Evolutionary conservation across 1,284 basidiomycete species (phyloP).

Genomic region (Anthracocystis panici-leucophaei): DNA sequence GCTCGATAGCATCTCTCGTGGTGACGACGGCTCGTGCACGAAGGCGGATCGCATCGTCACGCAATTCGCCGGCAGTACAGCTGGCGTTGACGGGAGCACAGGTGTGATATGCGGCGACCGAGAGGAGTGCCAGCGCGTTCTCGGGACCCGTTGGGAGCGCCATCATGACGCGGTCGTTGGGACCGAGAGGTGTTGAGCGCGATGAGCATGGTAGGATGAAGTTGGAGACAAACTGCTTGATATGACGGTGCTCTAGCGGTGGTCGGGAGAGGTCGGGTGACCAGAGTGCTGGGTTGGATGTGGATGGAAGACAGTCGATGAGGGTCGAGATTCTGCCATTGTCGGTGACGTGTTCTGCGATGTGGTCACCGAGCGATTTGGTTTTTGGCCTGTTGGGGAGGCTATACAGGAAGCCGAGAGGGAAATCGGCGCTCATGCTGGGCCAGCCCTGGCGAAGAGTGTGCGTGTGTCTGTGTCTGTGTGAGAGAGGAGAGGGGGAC

Average conservation of each 20-base stretch:
- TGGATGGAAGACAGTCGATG: slow-evolving; percentile 64
- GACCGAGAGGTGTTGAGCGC: slow-evolving; percentile 43
- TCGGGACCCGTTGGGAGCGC: slow-evolving; percentile 68
- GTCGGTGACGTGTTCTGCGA: slow-evolving; percentile 67
- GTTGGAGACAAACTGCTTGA: slow-evolving; percentile 62
- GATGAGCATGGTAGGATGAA: slow-evolving; percentile 61
- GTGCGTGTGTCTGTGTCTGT: slow-evolving; percentile 16
- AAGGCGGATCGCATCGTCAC: slow-evolving; percentile 67
- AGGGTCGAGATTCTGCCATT: slow-evolving; percentile 62
- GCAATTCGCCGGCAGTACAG: slow-evolving; percentile 67
- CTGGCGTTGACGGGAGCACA: slow-evolving; percentile 68
- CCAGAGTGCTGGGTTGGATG: slow-evolving; percentile 65
- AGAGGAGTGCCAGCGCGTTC: slow-evolving; percentile 65
- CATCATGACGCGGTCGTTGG: slow-evolving; percentile 69
- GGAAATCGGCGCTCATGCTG: slow-evolving; percentile 62
- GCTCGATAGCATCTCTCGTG: slow-evolving; percentile 64
- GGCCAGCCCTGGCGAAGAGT: slow-evolving; percentile 37
- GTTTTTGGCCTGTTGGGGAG: slow-evolving; percentile 57
- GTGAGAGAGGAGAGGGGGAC: background rate
- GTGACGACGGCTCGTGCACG: slow-evolving; percentile 67
- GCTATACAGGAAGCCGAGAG: slow-evolving; percentile 63
- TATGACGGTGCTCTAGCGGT: slow-evolving; percentile 64
- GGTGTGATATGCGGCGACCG: slow-evolving; percentile 67
- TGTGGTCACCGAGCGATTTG: slow-evolving; percentile 65
- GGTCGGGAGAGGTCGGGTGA: slow-evolving; percentile 65